Percentiles rank a stretch among this genome's conserved stretches.
Conservation (phyloP, 768 basidiomycete species). For the Exsudoporus frostii region DNA sequence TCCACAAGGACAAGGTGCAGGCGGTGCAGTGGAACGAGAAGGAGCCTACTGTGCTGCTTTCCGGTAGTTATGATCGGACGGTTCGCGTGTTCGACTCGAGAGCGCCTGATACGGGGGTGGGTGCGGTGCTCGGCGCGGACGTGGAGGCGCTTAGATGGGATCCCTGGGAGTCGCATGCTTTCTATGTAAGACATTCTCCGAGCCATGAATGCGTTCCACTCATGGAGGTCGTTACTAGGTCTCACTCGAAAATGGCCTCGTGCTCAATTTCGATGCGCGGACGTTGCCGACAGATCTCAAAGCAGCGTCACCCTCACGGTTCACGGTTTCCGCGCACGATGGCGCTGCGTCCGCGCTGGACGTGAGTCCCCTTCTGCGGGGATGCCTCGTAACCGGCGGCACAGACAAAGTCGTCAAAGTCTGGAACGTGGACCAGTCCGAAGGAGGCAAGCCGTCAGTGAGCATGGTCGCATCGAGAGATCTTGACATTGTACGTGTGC, state of each 20-base stretch:
- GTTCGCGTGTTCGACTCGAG: conserved; percentile 94
- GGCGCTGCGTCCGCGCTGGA: conserved; percentile 87
- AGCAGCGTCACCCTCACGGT: conserved; percentile 64
- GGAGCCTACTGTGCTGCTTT: conserved; percentile 86
- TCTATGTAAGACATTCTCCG: conserved; percentile 63
- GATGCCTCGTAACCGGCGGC: conserved; percentile 91
- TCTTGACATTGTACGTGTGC: conserved; percentile 78
- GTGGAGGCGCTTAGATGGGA: conserved; percentile 96
- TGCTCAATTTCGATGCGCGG: conserved; percentile 89
- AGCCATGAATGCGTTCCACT: background rate
- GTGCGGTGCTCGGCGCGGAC: conserved; percentile 84
- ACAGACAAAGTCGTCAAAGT: conserved; percentile 94
- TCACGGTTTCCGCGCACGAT: conserved; percentile 92
- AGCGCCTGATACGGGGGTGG: conserved; percentile 76
- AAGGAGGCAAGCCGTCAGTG: conserved; percentile 65
- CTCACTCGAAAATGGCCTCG: conserved; percentile 90
- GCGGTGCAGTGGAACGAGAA: conserved; percentile 92
- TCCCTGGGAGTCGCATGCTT: conserved; percentile 84
- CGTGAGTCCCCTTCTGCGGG: conserved; percentile 84
- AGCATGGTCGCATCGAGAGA: conserved; percentile 85
- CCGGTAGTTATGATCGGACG: conserved; percentile 92
- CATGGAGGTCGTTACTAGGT: conserved; percentile 56
- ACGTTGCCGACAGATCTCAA: conserved; percentile 70
- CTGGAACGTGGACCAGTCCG: conserved; percentile 83
- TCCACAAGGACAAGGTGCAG: conserved; percentile 94